Percentiles rank a stretch among this genome's conserved stretches.
Evolutionary conservation across 129 eudicot genomes (phyloP).

Genomic region (Helichrysum umbraculigerum): DNA sequence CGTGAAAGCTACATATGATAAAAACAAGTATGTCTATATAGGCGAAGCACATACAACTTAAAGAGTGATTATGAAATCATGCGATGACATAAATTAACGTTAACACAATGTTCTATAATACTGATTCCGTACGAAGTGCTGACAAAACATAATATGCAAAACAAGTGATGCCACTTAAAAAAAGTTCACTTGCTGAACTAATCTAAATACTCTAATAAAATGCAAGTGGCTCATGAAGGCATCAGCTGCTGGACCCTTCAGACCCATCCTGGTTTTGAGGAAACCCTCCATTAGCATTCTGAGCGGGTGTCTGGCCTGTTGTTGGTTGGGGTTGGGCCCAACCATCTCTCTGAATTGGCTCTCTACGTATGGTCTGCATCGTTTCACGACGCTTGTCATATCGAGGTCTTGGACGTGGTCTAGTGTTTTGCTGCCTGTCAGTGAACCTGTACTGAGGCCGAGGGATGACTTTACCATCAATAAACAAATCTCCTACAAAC

Average conservation of each 20-base stretch:
- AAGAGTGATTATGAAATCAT: neutral
- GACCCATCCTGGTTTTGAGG: constrained; percentile 39
- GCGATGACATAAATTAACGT: neutral
- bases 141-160: constrained; percentile 5
- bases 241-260: constrained; percentile 34
- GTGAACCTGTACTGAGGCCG: constrained; percentile 83
- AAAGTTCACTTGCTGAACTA: constrained; percentile 8
- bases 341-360: constrained; percentile 38
- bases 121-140: neutral
- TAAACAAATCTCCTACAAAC: constrained; percentile 69
- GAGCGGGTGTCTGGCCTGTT: constrained; percentile 27
- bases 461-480: constrained; percentile 85
- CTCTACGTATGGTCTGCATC: constrained; percentile 70
- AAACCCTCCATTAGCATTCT: constrained; percentile 29
- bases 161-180: constrained; percentile 17
- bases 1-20: neutral
- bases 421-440: constrained; percentile 58
- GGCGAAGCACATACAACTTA: neutral
- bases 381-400: constrained; percentile 86
- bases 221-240: neutral
- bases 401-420: constrained; percentile 70
- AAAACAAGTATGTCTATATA: neutral
- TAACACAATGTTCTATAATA: neutral
- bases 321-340: constrained; percentile 39
- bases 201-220: constrained; percentile 6